These are phyloP conservation scores for Hypoxylon sp. DNA, from an alignment of 2,329 filamentous ascomycete genomes.

Conservation along the genomic window DNA sequence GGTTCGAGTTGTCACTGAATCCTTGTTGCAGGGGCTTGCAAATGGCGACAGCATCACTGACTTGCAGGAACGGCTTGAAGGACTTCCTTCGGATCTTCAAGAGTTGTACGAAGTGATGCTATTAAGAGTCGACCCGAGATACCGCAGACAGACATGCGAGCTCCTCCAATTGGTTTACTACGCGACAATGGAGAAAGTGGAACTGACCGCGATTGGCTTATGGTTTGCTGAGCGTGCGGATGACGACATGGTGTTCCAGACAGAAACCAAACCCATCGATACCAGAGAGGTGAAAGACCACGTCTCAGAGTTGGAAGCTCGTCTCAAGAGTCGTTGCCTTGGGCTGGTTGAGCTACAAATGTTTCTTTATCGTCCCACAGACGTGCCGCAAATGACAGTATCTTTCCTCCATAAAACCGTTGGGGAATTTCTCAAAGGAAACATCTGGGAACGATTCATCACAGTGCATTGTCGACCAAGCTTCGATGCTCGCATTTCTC, in stretches of 20 bases:
- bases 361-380: background rate
- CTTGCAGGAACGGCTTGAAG: conserved; percentile 26
- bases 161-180: conserved; percentile 24
- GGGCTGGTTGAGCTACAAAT: conserved; percentile 29
- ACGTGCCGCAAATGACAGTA: background rate
- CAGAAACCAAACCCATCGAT: conserved; percentile 9
- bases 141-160: conserved; percentile 23
- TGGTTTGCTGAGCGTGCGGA: conserved; percentile 35
- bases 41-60: conserved; percentile 34
- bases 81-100: conserved; percentile 34
- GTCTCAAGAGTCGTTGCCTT: conserved; percentile 33
- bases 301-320: conserved; percentile 26
- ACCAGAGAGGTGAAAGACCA: conserved; percentile 22
- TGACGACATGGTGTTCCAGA: conserved; percentile 10
- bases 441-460: conserved; percentile 14
- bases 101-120: conserved; percentile 34
- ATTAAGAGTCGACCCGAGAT: conserved; percentile 9
- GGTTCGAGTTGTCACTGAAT: conserved; percentile 35
- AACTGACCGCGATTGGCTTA: conserved; percentile 25
- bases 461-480: background rate
- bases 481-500: conserved; percentile 6
- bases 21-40: conserved; percentile 30
- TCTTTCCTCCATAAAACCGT: conserved; percentile 35
- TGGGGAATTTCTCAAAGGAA: conserved; percentile 26
- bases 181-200: background rate